phyloP scores from a whole-genome alignment of 164 flowering plant species.

The Dillenia suffruticosa region DNA sequence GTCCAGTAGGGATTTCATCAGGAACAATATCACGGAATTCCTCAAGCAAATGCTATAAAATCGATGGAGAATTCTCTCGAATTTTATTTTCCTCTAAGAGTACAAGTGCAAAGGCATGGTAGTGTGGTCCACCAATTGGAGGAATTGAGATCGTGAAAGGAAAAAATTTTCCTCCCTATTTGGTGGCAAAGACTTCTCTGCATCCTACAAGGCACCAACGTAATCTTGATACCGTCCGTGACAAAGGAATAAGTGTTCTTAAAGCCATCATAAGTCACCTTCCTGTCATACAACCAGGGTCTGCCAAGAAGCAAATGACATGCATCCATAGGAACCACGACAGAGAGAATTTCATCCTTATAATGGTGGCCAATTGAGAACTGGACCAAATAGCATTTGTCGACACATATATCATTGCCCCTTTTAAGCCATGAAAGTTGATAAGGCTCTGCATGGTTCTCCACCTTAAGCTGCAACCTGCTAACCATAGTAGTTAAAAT shows the following conservation, averaged over 20 bases:
- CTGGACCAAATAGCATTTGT: conserved; percentile 1
- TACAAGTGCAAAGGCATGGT: neutral
- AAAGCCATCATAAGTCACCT: neutral
- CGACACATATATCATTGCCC: neutral
- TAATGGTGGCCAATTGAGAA: conserved; percentile 2
- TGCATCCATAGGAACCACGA: conserved; percentile 7
- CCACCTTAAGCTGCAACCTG: neutral
- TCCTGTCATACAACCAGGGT: conserved; percentile 11
- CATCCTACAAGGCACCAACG: neutral
- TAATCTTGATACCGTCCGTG: neutral
- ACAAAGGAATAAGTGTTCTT: neutral
- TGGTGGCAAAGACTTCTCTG: neutral
- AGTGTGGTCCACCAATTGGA: neutral
- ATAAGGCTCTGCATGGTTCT: conserved; percentile 2
- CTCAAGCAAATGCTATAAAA: neutral
- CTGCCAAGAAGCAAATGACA: conserved; percentile 5
- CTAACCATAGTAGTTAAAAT: neutral
- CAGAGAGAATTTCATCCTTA: conserved; percentile 7
- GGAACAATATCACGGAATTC: conserved; percentile 11
- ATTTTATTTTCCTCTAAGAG: too few species aligned
- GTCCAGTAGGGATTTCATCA: neutral
- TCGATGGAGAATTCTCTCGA: too few species aligned
- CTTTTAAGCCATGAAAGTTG: conserved; percentile 1
- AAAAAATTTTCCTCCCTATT: too few species aligned
- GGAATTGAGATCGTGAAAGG: too few species aligned